Evolutionary conservation across 1,139 yeast genomes (phyloP), one percentile per base, ranked within the genome.

Genomic region (Suhomyces choctaworum): DNA sequence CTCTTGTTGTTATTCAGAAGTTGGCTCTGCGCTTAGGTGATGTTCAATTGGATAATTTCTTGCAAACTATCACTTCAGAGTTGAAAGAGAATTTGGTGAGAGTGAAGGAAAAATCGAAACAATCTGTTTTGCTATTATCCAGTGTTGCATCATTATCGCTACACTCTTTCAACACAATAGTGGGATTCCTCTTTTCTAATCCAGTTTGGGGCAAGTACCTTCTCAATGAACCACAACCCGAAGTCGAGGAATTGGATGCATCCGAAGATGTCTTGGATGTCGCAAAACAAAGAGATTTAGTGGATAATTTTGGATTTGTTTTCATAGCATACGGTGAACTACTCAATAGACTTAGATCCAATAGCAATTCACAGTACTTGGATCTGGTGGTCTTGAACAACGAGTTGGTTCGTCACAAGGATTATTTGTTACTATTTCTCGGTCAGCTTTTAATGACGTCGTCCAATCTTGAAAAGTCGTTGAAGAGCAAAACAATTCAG

Each of bases 401-500:
- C 36, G 62, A 68, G 11, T 52, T 82, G 37, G 41, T 57, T 10
- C 46, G 53, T 1, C 74, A 64, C 53, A 84, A 85, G 50, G 95
- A 88, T 48, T 78, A 78, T 32, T 62, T 89, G 13, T 62, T 87
- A 26, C 76, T 81, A 36, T 66, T 82, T 32, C 58, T 86, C 45
- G 78, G 88, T 10, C 83, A 78, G 52, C 68, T 86, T 3, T 67
- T 89, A 35, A 78, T 82, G 56, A 73, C 82, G 0, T 70, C 87
- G 0, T 79, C 95, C 0, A 70, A 70, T 34, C 60, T 76, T 23
- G 95, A 85, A 48, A 79, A 80, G 16, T 75, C 88, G 0, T 66
- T 89, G 35, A 75, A 89, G 49, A 72, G 83, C 27, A 64, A 82
- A 32, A 76, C 90, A 1, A 67, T 85, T 23, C 77, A 77, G 33